These are phyloP conservation scores for Beauveria bassiana DNA, from an alignment of 2,329 filamentous ascomycete species.

Conservation along the genomic window DNA sequence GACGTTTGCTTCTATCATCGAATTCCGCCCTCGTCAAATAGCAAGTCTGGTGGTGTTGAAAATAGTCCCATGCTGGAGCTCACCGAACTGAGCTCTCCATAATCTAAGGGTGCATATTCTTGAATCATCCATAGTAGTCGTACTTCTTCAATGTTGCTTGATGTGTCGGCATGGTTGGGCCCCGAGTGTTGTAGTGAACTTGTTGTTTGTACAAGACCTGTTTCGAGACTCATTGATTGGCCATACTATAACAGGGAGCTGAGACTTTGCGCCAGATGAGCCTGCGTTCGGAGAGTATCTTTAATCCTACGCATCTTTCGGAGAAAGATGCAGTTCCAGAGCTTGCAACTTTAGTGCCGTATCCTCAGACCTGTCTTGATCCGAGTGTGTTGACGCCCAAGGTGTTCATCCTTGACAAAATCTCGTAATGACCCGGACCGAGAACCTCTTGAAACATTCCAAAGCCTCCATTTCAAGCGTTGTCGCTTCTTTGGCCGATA, in stretches of 20 bases:
- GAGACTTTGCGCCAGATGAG: background rate
- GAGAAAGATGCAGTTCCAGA: background rate
- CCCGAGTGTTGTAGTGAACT: no score
- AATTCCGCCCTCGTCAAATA: no score
- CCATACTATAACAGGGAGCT: background rate
- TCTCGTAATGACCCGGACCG: conserved; percentile 13
- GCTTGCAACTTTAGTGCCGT: background rate
- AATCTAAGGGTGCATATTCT: no score
- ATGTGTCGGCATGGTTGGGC: no score
- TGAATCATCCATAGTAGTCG: no score
- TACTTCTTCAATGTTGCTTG: no score
- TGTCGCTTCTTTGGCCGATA: conserved; percentile 9
- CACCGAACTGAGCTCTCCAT: no score
- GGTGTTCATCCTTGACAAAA: conserved; percentile 12
- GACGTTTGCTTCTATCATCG: no score
- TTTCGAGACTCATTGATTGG: background rate
- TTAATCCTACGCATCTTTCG: background rate
- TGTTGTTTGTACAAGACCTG: no score
- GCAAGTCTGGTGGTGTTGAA: no score
- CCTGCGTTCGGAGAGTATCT: background rate
- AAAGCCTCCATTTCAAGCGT: conserved; percentile 4
- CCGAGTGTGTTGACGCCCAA: background rate
- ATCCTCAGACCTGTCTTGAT: background rate
- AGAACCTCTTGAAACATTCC: conserved; percentile 10
- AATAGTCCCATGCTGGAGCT: no score